A percentile compares a stretch with the other conserved stretches of the same genome.
phyloP scores from a whole-genome alignment of 495 filamentous ascomycete species.

The Bryoglossum gracile region DNA sequence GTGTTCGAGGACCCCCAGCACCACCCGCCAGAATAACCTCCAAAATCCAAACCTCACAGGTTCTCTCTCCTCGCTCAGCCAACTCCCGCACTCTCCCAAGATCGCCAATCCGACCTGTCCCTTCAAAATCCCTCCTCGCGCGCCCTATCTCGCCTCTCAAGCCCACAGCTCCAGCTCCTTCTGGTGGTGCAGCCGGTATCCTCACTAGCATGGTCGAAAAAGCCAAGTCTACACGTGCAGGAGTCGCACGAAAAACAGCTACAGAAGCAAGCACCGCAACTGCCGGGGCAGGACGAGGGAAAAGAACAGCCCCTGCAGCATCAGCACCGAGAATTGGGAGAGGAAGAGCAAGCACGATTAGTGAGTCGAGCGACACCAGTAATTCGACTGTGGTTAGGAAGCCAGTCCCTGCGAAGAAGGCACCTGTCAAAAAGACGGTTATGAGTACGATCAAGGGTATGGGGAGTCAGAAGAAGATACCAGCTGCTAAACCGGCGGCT shows the following conservation, averaged over 20 bases:
- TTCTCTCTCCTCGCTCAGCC: constrained; percentile 74
- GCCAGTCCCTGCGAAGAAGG: constrained; percentile 38
- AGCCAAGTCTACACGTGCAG: constrained; percentile 39
- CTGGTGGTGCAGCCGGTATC: constrained; percentile 28
- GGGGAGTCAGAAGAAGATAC: constrained; percentile 34
- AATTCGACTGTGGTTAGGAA: constrained; percentile 33
- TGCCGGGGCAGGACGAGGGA: constrained; percentile 27
- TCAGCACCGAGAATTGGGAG: constrained; percentile 31
- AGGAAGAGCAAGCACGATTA: constrained; percentile 39
- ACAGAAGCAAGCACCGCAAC: constrained; percentile 24
- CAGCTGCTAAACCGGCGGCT: constrained; percentile 27
- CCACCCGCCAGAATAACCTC: constrained; percentile 23
- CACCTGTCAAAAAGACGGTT: constrained; percentile 29
- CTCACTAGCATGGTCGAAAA: constrained; percentile 56
- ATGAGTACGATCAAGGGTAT: constrained; percentile 37
- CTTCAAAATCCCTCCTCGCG: constrained; percentile 41
- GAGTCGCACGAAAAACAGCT: constrained; percentile 31
- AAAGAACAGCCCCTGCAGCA: constrained; percentile 29
- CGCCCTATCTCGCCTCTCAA: constrained; percentile 50
- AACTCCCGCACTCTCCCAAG: constrained; percentile 65
- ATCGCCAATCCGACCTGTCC: constrained; percentile 44
- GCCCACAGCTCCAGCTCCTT: constrained; percentile 32
- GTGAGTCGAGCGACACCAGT: constrained; percentile 44
- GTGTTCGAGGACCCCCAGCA: constrained; percentile 32
- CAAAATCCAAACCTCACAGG: constrained; percentile 36